phyloP scores from a whole-genome alignment of 169 alveolate genomes.

The Neospora caninum region DNA sequence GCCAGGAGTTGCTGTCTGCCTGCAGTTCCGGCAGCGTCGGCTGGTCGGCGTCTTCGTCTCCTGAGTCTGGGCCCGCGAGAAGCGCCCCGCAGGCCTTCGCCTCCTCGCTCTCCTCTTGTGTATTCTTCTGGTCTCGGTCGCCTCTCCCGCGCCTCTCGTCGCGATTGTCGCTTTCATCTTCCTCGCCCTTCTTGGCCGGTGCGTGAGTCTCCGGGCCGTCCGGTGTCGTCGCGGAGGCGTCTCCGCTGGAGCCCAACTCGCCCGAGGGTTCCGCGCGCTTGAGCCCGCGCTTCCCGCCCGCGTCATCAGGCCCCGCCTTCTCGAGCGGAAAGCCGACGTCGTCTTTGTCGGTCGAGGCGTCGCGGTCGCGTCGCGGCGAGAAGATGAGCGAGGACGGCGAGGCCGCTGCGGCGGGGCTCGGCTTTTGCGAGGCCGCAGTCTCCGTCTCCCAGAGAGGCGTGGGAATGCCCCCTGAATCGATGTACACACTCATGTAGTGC shows the following conservation, averaged over 20 bases:
- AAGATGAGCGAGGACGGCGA: background rate
- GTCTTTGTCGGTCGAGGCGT: background rate
- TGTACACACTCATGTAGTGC: slow-evolving; percentile 75
- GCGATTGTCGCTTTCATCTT: too few species aligned
- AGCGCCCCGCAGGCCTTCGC: background rate
- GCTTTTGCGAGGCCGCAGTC: background rate
- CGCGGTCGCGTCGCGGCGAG: background rate
- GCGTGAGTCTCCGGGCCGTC: background rate
- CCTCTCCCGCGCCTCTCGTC: too few species aligned
- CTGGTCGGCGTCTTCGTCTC: background rate
- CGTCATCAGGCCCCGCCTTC: background rate
- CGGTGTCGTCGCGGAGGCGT: background rate
- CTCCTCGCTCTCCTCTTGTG: background rate
- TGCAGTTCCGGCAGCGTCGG: background rate
- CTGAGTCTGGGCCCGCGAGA: background rate
- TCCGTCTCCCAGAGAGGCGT: background rate
- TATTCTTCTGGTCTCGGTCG: background rate
- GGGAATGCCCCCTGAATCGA: slow-evolving; percentile 47
- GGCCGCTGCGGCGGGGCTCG: background rate
- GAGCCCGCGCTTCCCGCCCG: background rate
- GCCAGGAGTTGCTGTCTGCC: slow-evolving; percentile 34
- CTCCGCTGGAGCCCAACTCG: background rate
- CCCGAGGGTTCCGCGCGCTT: background rate
- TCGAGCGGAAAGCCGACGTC: background rate
- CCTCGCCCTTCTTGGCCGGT: too few species aligned